Percentiles rank a stretch among this genome's conserved stretches.
Evolutionary conservation across 768 basidiomycete genomes (phyloP).

Genomic region (Tephrocybe sp.): DNA sequence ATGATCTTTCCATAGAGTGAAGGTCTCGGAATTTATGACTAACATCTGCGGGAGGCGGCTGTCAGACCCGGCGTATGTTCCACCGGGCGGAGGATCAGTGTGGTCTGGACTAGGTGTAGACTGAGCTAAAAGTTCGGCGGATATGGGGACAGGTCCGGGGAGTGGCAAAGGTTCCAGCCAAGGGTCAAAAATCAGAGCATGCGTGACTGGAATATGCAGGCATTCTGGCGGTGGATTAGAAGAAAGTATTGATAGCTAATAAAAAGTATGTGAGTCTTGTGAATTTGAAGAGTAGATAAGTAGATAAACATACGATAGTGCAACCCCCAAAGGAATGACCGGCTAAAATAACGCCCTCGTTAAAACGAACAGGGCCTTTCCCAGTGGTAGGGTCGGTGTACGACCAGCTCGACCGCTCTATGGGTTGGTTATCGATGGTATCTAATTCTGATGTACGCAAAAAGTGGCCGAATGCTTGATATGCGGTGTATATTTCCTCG

Average conservation of each 20-base stretch:
- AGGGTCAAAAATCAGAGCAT: conserved; percentile 72
- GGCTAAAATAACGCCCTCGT: conserved; percentile 36
- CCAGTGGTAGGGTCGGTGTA: conserved; percentile 17
- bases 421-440: conserved; percentile 33
- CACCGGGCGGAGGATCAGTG: conserved; percentile 5
- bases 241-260: conserved; percentile 59
- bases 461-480: conserved; percentile 58
- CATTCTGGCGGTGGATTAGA: conserved; percentile 41
- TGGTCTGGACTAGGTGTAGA: conserved; percentile 6
- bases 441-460: conserved; percentile 36
- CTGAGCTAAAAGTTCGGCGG: conserved; percentile 10
- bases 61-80: conserved; percentile 2
- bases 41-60: conserved; percentile 41
- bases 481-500: conserved; percentile 67
- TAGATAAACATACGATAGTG: conserved; percentile 35
- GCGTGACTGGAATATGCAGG: conserved; percentile 49
- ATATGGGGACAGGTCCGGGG: conserved; percentile 48
- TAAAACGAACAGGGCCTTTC: conserved; percentile 28
- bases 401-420: conserved; percentile 44
- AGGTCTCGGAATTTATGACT: conserved; percentile 75
- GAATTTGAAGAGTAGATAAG: neutral
- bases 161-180: conserved; percentile 78
- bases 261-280: neutral
- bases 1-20: conserved; percentile 80
- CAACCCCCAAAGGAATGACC: conserved; percentile 52